Percentiles rank a stretch among this genome's conserved stretches.
phyloP scores from a whole-genome alignment of 2,329 filamentous ascomycete species.

The Arthrobotrys conoides region DNA sequence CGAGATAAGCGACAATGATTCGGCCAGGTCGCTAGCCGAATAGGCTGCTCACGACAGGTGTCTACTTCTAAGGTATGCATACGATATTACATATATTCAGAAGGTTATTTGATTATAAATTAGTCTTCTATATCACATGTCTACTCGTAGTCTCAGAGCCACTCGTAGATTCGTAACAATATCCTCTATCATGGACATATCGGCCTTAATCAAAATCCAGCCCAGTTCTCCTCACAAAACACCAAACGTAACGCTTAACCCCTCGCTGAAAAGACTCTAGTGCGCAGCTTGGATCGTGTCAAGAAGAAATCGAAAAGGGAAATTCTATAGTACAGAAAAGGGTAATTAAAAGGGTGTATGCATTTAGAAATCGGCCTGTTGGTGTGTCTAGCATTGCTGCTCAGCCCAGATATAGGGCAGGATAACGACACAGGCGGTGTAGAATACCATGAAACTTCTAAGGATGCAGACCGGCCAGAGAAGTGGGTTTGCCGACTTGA shows the following conservation, averaged over 20 bases:
- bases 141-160: neutral
- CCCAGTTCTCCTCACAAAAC: conserved; percentile 2
- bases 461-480: conserved; percentile 77
- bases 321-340: conserved; percentile 22
- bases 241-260: conserved; percentile 4
- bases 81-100: neutral
- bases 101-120: neutral
- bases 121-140: conserved; percentile 14
- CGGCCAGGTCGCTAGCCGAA: conserved; percentile 30
- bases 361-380: neutral
- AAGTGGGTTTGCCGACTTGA: conserved; percentile 70
- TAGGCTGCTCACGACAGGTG: neutral
- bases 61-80: neutral
- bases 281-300: conserved; percentile 11
- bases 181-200: conserved; percentile 16
- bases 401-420: conserved; percentile 84
- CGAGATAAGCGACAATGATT: conserved; percentile 49
- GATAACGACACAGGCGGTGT: conserved; percentile 85
- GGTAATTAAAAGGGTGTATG: conserved; percentile 12
- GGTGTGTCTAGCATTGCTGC: conserved; percentile 60
- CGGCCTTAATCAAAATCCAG: neutral
- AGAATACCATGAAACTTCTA: conserved; percentile 79
- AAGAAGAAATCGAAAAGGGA: conserved; percentile 5
- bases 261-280: conserved; percentile 23
- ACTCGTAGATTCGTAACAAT: neutral